Evolutionary conservation across 139 green algal genomes (phyloP).

Genomic region (Haematococcus lacustris): DNA sequence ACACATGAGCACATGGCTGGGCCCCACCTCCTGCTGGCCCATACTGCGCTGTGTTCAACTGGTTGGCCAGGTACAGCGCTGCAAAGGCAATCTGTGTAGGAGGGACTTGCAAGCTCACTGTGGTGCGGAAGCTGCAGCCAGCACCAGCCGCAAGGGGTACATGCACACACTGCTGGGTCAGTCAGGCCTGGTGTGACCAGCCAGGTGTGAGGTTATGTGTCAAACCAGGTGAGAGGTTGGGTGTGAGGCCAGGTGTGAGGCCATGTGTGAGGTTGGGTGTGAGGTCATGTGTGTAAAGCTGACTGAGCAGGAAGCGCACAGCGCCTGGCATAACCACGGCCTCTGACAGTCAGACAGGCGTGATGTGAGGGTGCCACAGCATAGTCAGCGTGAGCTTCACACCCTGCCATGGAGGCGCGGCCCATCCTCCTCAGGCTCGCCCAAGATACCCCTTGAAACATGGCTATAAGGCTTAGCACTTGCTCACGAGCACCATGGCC

Average conservation of each 20-base stretch:
- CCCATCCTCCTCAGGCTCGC: neutral
- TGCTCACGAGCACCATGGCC: neutral
- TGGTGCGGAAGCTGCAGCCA: constrained; percentile 36
- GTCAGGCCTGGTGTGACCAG: neutral
- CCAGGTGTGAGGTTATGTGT: neutral
- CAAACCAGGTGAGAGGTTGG: neutral
- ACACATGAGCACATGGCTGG: neutral
- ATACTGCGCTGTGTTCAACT: neutral
- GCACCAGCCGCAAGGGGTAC: too few relatives aligned
- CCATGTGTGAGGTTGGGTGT: neutral
- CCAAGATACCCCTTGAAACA: neutral
- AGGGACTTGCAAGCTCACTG: constrained; percentile 29
- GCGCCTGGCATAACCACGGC: neutral
- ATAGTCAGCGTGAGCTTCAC: too few relatives aligned
- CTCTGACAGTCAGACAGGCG: too few relatives aligned
- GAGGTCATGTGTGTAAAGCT: neutral
- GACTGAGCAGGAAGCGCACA: neutral
- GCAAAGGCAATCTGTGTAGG: constrained; percentile 22
- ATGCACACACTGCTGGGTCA: neutral
- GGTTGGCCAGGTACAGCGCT: constrained; percentile 24
- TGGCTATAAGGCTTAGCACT: neutral
- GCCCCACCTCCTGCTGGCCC: neutral
- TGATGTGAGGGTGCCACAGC: too few relatives aligned
- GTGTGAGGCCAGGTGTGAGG: neutral
- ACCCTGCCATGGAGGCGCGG: too few relatives aligned